Evolutionary conservation across 768 basidiomycete species (phyloP).

Genomic region (Sarcomyxa edulis): DNA sequence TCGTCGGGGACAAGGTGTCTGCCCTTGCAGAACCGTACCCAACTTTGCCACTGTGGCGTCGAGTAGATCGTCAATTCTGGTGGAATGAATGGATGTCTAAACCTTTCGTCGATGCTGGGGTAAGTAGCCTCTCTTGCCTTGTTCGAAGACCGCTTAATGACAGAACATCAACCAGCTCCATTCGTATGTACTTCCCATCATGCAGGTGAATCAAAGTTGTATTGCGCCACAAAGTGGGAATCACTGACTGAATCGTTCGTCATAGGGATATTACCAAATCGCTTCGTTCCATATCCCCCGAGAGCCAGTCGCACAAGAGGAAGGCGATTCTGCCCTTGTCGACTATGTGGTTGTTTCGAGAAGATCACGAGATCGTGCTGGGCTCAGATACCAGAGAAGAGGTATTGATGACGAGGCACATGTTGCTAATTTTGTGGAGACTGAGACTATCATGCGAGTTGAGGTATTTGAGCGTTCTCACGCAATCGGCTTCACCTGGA

Average conservation of each 20-base stretch:
- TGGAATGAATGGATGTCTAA: slow-evolving; percentile 91
- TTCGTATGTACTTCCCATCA: slow-evolving; percentile 81
- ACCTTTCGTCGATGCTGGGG: slow-evolving; percentile 84
- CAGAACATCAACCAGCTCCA: slow-evolving; percentile 47
- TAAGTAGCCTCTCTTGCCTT: slow-evolving; percentile 28
- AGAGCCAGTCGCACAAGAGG: slow-evolving; percentile 35
- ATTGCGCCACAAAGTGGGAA: too few species aligned
- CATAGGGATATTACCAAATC: slow-evolving; percentile 85
- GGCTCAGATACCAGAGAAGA: slow-evolving; percentile 89
- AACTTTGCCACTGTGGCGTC: slow-evolving; percentile 83
- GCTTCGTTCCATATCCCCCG: slow-evolving; percentile 60
- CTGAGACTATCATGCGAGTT: slow-evolving; percentile 82
- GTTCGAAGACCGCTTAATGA: background rate
- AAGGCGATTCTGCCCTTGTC: slow-evolving; percentile 45
- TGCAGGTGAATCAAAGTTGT: too few species aligned
- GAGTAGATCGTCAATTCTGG: slow-evolving; percentile 89
- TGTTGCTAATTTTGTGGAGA: slow-evolving; percentile 96
- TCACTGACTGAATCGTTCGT: too few species aligned
- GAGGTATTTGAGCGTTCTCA: slow-evolving; percentile 53
- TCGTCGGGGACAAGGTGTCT: slow-evolving; percentile 34
- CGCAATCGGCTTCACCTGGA: background rate
- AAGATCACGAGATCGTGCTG: slow-evolving; percentile 84
- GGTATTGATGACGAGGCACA: slow-evolving; percentile 91
- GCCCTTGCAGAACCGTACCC: slow-evolving; percentile 67
- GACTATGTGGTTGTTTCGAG: slow-evolving; percentile 84